Percentiles rank a stretch among this genome's conserved stretches.
Conservation (phyloP, 2,329 filamentous ascomycete species). For the Penicillium sp. region DNA sequence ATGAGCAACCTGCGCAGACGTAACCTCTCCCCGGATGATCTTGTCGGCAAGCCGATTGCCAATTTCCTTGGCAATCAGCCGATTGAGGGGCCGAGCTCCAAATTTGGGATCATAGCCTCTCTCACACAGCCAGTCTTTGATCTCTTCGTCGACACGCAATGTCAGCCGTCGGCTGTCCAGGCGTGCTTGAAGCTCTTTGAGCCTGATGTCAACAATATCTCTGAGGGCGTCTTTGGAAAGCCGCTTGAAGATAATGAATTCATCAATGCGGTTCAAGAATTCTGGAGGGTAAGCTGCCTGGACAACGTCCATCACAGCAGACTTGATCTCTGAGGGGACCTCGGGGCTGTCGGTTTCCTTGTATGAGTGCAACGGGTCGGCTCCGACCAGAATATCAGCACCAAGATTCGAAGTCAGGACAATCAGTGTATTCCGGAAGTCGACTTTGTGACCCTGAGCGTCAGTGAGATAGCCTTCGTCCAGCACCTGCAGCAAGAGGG, state of each 20-base stretch:
- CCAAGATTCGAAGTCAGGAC: slow-evolving; percentile 94
- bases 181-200: slow-evolving; percentile 74
- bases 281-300: slow-evolving; percentile 71
- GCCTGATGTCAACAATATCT: slow-evolving; percentile 88
- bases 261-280: slow-evolving; percentile 93
- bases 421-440: slow-evolving; percentile 94
- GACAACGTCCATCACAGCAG: slow-evolving; percentile 84
- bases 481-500: slow-evolving; percentile 84
- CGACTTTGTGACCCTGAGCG: slow-evolving; percentile 90
- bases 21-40: slow-evolving; percentile 81
- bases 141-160: slow-evolving; percentile 63
- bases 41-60: slow-evolving; percentile 82
- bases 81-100: slow-evolving; percentile 83
- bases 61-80: slow-evolving; percentile 84
- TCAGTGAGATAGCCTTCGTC: slow-evolving; percentile 96
- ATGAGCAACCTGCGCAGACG: slow-evolving; percentile 65
- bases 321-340: slow-evolving; percentile 66
- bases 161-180: slow-evolving; percentile 80
- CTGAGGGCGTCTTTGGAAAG: slow-evolving; percentile 70
- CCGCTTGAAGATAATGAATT: slow-evolving; percentile 93
- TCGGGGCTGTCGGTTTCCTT: slow-evolving; percentile 59
- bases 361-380: slow-evolving; percentile 59
- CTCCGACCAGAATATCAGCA: slow-evolving; percentile 79
- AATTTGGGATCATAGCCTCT: slow-evolving; percentile 87
- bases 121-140: slow-evolving; percentile 81